phyloP scores from a whole-genome alignment of 768 basidiomycete genomes.

The Sarcomyxa edulis region DNA sequence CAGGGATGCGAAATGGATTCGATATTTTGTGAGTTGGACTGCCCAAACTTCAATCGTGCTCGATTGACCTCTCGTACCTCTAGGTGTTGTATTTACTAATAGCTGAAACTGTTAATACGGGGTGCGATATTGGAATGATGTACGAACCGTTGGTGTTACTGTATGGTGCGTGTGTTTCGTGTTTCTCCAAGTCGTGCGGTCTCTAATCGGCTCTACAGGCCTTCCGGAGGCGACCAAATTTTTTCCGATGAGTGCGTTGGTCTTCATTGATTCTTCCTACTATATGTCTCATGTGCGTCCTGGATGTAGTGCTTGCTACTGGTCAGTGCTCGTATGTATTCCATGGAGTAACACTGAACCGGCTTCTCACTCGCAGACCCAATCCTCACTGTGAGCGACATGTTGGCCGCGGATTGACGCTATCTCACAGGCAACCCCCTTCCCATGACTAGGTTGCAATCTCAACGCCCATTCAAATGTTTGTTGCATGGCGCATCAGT shows the following conservation, averaged over 20 bases:
- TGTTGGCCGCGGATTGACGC: too few species aligned
- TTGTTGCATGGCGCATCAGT: conserved; percentile 35
- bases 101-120: conserved; percentile 13
- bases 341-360: too few species aligned
- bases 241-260: conserved; percentile 22
- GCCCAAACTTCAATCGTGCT: background rate
- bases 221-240: conserved; percentile 7
- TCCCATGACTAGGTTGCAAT: conserved; percentile 24
- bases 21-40: conserved; percentile 22
- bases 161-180: conserved; percentile 7
- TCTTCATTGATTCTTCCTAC: background rate
- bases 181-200: background rate
- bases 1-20: conserved; percentile 28
- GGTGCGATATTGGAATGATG: conserved; percentile 13
- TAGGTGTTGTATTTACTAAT: conserved; percentile 14
- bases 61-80: background rate
- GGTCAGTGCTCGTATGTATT: conserved; percentile 17
- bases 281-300: background rate
- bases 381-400: conserved; percentile 23
- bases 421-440: background rate
- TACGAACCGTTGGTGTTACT: conserved; percentile 13
- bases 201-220: too few species aligned
- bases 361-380: conserved; percentile 18
- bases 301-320: conserved; percentile 21
- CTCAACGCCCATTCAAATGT: conserved; percentile 34